Evolutionary conservation across 805 yeast species (phyloP).

Genomic region (Yarrowia sp.): DNA sequence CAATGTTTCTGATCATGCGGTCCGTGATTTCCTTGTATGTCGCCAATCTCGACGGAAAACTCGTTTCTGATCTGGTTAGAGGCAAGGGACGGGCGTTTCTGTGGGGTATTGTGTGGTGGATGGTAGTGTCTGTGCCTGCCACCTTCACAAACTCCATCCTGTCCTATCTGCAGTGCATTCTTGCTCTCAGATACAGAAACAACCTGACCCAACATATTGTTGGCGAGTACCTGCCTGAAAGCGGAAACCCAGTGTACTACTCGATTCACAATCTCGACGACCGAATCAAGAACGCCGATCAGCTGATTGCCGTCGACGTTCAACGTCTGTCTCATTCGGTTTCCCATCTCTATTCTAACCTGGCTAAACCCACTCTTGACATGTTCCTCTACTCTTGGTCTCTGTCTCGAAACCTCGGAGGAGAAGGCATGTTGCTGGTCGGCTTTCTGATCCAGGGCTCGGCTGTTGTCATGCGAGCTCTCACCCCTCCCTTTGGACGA

Average conservation of each 20-base stretch:
- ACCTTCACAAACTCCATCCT: constrained; percentile 77
- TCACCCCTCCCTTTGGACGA: constrained; percentile 90
- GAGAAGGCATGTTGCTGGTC: constrained; percentile 72
- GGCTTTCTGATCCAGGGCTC: constrained; percentile 84
- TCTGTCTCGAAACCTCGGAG: constrained; percentile 61
- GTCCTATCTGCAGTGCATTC: constrained; percentile 50
- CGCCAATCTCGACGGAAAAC: constrained; percentile 83
- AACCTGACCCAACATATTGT: constrained; percentile 70
- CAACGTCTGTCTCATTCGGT: constrained; percentile 74
- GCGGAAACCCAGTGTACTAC: constrained; percentile 71
- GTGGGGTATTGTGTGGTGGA: constrained; percentile 73
- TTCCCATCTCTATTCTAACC: constrained; percentile 78
- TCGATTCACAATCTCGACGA: constrained; percentile 68
- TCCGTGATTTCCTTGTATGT: constrained; percentile 80
- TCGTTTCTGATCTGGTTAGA: constrained; percentile 81
- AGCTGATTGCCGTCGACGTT: constrained; percentile 80
- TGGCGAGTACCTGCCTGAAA: constrained; percentile 73
- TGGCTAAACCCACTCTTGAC: constrained; percentile 83
- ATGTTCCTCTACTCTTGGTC: constrained; percentile 80
- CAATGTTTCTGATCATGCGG: constrained; percentile 65
- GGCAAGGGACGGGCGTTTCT: constrained; percentile 71
- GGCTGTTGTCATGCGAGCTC: constrained; percentile 70
- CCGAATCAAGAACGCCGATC: constrained; percentile 75
- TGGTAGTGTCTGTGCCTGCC: constrained; percentile 86
- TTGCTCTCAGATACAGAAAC: constrained; percentile 58